Conservation (phyloP, 1,139 yeast genomes). For the Zhuliangozyma parablackwelliae region DNA sequence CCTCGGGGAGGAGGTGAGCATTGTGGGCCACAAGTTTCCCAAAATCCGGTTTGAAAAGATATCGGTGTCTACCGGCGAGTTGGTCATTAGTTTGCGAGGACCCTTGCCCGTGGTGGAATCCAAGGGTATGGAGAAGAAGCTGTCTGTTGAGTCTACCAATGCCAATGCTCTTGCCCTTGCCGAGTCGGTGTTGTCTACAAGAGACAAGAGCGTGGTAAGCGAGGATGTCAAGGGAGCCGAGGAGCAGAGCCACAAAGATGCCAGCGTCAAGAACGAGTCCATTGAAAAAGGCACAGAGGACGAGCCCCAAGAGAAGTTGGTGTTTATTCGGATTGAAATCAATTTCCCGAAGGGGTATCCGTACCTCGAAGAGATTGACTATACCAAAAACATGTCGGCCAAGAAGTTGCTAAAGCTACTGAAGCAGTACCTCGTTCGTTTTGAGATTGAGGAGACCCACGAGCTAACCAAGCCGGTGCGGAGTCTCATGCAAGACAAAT, state of each 20-base stretch:
- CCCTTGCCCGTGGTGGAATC: slow-evolving; percentile 47
- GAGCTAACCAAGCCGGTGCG: slow-evolving; percentile 50
- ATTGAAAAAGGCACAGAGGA: slow-evolving; percentile 4
- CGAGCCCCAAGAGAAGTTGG: slow-evolving; percentile 38
- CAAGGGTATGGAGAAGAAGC: background rate
- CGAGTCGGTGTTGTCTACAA: slow-evolving; percentile 3
- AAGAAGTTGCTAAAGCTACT: slow-evolving; percentile 20
- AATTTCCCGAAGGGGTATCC: slow-evolving; percentile 75
- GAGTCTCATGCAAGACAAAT: slow-evolving; percentile 44
- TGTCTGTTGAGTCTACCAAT: too few species aligned
- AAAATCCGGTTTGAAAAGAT: slow-evolving; percentile 81
- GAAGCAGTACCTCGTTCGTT: slow-evolving; percentile 29
- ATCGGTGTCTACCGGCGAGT: slow-evolving; percentile 78
- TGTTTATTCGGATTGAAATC: slow-evolving; percentile 66
- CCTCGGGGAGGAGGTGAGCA: slow-evolving; percentile 85
- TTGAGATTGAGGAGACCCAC: slow-evolving; percentile 73
- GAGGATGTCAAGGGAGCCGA: slow-evolving; percentile 5
- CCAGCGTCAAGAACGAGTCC: slow-evolving; percentile 1
- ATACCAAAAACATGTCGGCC: slow-evolving; percentile 10
- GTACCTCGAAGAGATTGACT: slow-evolving; percentile 42
- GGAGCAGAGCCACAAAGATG: slow-evolving; percentile 3
- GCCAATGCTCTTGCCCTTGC: background rate
- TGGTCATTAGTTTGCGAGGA: slow-evolving; percentile 73
- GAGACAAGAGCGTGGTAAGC: slow-evolving; percentile 6
- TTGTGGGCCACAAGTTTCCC: slow-evolving; percentile 88